A percentile compares a stretch with the other conserved stretches of the same genome.
Evolutionary conservation across 2,329 filamentous ascomycete genomes (phyloP).

Genomic region (Fonsecaea nubica): DNA sequence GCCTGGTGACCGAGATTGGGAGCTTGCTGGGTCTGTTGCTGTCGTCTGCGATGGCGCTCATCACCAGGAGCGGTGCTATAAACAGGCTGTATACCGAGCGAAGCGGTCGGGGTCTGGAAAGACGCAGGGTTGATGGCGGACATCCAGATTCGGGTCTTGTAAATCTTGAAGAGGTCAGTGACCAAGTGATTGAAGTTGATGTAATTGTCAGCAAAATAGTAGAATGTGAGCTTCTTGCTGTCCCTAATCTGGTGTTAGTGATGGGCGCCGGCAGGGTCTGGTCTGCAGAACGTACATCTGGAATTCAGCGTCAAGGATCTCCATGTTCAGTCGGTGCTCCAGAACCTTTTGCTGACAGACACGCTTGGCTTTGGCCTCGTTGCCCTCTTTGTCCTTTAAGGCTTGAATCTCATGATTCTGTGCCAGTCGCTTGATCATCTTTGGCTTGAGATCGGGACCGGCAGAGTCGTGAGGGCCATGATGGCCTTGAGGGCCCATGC

Average conservation of each 20-base stretch:
- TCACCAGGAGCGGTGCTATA: slow-evolving; percentile 34
- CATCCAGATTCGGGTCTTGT: slow-evolving; percentile 99
- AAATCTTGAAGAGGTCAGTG: slow-evolving; percentile 97
- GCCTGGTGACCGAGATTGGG: slow-evolving; percentile 26
- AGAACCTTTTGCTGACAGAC: slow-evolving; percentile 96
- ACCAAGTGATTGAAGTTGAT: slow-evolving; percentile 98
- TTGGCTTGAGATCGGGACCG: slow-evolving; percentile 83
- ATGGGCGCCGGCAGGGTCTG: background rate
- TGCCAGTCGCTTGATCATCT: slow-evolving; percentile 94
- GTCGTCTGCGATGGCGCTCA: slow-evolving; percentile 33
- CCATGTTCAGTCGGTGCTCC: slow-evolving; percentile 95
- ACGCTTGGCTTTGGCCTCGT: slow-evolving; percentile 95
- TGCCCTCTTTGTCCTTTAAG: slow-evolving; percentile 92
- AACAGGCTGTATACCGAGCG: slow-evolving; percentile 65
- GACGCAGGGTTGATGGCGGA: slow-evolving; percentile 98
- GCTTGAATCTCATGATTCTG: slow-evolving; percentile 88
- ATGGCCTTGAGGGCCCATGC: slow-evolving; percentile 76
- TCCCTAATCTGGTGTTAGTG: slow-evolving; percentile 67
- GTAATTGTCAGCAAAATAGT: slow-evolving; percentile 97
- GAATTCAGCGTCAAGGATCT: slow-evolving; percentile 97
- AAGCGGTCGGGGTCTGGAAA: slow-evolving; percentile 77
- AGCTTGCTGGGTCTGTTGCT: slow-evolving; percentile 40
- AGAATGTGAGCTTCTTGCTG: slow-evolving; percentile 98
- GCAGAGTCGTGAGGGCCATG: slow-evolving; percentile 75
- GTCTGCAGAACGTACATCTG: slow-evolving; percentile 77